phyloP scores from a whole-genome alignment of 2,329 filamentous ascomycete species.

The Phyllosticta citriasiana region DNA sequence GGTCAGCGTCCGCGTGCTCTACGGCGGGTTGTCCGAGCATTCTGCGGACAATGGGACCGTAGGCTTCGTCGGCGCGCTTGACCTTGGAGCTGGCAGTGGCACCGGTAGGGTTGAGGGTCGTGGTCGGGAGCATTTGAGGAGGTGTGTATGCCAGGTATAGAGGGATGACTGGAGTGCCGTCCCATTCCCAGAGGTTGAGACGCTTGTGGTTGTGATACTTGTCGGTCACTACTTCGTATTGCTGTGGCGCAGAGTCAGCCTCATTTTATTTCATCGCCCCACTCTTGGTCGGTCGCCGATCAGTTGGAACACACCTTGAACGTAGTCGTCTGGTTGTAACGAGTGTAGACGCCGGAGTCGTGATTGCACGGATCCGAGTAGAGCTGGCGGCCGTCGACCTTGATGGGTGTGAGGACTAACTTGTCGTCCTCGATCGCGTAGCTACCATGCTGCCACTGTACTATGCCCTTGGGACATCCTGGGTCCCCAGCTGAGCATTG shows the following conservation, averaged over 20 bases:
- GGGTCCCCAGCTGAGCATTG: conserved; percentile 46
- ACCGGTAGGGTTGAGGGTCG: conserved; percentile 50
- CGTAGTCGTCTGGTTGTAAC: conserved; percentile 55
- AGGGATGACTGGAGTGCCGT: conserved; percentile 56
- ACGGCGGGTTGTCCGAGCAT: conserved; percentile 21
- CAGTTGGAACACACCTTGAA: conserved; percentile 42
- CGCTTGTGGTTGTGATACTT: conserved; percentile 52
- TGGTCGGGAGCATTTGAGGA: conserved; percentile 60
- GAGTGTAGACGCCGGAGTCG: conserved; percentile 47
- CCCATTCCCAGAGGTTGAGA: conserved; percentile 53
- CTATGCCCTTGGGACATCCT: conserved; percentile 52
- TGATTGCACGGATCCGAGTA: conserved; percentile 54
- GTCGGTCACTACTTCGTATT: conserved; percentile 42
- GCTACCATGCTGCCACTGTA: conserved; percentile 65
- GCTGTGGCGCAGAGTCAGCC: conserved; percentile 19
- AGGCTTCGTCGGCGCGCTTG: conserved; percentile 23
- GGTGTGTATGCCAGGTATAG: conserved; percentile 55
- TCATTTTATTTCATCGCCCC: neutral
- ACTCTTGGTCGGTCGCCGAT: neutral
- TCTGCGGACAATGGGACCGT: conserved; percentile 32
- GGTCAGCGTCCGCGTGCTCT: conserved; percentile 32
- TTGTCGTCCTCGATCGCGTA: conserved; percentile 48
- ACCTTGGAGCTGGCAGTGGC: conserved; percentile 22
- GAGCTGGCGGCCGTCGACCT: conserved; percentile 57
- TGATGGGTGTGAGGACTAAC: conserved; percentile 50